Evolutionary conservation across 768 basidiomycete genomes (phyloP), one percentile per base, ranked within the genome.

Genomic region (Mycena capillaripes): DNA sequence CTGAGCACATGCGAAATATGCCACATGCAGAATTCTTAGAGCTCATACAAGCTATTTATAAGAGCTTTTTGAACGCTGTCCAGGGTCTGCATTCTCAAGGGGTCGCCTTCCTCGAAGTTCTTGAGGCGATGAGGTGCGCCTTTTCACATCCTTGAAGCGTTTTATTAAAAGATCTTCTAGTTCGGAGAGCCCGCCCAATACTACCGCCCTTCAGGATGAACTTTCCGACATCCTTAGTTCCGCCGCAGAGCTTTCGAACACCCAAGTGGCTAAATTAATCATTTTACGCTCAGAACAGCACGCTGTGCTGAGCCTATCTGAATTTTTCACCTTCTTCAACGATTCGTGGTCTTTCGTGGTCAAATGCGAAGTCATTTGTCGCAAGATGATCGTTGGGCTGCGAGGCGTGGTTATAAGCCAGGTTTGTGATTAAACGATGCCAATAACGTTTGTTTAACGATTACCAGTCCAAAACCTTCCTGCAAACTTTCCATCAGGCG

Each of bases 341-440:
- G 88, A 90, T 75, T 92, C 94, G 2, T 98, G 97, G 97, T 82
- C 87, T 29, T 99, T 99, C 76, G 96, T 99, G 11, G 88, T 98
- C 29, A 87, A 87, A 74, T 96, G 95, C 78, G 97, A 99, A 80
- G 89, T 92, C 32, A 85, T 98, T 32, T 95, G 93, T 73, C 88
- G 91, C 64, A 86, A 93, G 75, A 98, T 99, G 96, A 97, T 98
- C 69, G 95, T 98, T 66, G 93, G 95, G 8, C 84, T 99, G 36
- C 86, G 98, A 69, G 97, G 97, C 6, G 93, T 91, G 2, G 89
- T 96, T 60, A 91, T 97, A 52, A 87, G 91, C 63, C 97, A 97
- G 87, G 94, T 94, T 19, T 48, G 82, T 78, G 29, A 34, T 61
- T 23, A 29, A n/a, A 38, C 14, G 60, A 46, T 10, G 25, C n/a